Percentiles rank a stretch among this genome's conserved stretches.
phyloP scores from a whole-genome alignment of 2,329 filamentous ascomycete species.

The Didymella exigua region DNA sequence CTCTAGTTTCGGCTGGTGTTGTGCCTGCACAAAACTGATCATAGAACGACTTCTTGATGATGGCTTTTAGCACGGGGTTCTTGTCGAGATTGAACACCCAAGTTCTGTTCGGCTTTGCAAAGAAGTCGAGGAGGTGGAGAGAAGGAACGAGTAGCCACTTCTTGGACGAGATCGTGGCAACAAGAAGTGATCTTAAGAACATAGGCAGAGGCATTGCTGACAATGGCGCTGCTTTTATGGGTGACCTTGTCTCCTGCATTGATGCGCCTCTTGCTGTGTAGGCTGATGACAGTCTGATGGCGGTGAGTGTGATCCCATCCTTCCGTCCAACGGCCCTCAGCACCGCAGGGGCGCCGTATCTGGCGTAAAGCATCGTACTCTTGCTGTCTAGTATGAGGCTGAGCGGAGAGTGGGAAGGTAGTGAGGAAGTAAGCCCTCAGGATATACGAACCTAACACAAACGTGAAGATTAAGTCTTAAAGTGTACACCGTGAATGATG shows the following conservation, averaged over 20 bases:
- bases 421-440: background rate
- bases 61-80: constrained; percentile 72
- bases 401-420: background rate
- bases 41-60: constrained; percentile 84
- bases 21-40: constrained; percentile 89
- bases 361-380: constrained; percentile 8
- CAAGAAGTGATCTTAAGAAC: constrained; percentile 39
- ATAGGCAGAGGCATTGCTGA: constrained; percentile 37
- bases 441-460: too few species aligned
- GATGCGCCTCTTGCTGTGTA: constrained; percentile 13
- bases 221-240: constrained; percentile 17
- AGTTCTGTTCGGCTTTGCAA: constrained; percentile 46
- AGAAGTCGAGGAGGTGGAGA: constrained; percentile 48
- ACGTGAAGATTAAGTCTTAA: background rate
- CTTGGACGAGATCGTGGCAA: constrained; percentile 57
- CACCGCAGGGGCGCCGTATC: constrained; percentile 14
- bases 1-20: constrained; percentile 68
- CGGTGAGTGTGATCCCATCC: constrained; percentile 7
- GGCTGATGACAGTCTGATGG: constrained; percentile 13
- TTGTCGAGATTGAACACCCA: constrained; percentile 66
- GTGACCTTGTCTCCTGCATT: constrained; percentile 7
- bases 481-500: background rate
- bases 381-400: background rate
- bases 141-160: constrained; percentile 49
- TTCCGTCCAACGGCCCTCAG: constrained; percentile 13